Evolutionary conservation across 2,329 filamentous ascomycete species (phyloP), one percentile per base, ranked within the genome.

Genomic region (Fonsecaea nubica): DNA sequence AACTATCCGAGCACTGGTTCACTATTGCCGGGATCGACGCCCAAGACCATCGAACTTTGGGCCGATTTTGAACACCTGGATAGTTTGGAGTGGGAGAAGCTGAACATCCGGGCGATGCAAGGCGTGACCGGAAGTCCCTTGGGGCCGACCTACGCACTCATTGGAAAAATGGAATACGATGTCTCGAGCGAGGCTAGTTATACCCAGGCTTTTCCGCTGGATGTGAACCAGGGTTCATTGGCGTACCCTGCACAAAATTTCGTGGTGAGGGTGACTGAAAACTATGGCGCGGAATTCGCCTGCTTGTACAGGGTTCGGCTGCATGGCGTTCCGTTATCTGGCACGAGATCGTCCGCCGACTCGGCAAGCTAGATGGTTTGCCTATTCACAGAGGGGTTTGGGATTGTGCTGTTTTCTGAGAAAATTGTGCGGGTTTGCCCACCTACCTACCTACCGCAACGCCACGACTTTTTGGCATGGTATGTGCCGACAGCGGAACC

Each of bases 21-120:
- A 0, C 81, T 88, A 7, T 84, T 89, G 55, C 85, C 89, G 0
- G 83, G 80, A 13, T 72, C 75, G n/a, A 87, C 88, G 36, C 92
- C 92, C 0, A 83, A 80, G 59, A 82, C 89, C 2, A 85, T 94
- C 64, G 91, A 94, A 75, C 76, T 94, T 8, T 92, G 90, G 84
- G 88, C 84, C 4, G 81, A 83, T 45, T 84, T 89, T 65, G 80
- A 82, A 18, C 83, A 88, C 21, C 70, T 72, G 57, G 53, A 64
- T 52, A 65, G 67, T 48, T 56, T 62, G 10, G 67, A 69, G 50
- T 70, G 70, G 68, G 53, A 64, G 30, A 57, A 62, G 18, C 33
- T 72, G 35, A 58, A 60, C 36, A 67, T 73, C 45, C 64, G 62
- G 36, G 48, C 69, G 6, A 65, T 71, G 67, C 66, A 71, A 30